Conservation (phyloP, 345 rosid species). For the Punica granatum region DNA sequence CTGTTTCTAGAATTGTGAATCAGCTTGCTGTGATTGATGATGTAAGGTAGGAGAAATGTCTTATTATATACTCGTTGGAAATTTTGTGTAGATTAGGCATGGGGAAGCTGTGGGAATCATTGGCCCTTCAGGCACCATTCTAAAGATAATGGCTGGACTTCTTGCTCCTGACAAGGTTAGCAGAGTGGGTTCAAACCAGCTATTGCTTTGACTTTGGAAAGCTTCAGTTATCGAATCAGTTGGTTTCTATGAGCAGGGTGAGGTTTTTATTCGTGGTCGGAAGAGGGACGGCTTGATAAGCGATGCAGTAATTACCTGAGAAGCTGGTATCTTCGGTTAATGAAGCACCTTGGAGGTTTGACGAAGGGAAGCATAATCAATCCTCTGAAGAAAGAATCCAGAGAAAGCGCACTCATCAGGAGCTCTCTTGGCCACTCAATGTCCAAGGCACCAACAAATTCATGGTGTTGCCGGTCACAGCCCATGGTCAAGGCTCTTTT, state of each 20-base stretch:
- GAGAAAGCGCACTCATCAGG: too few relatives aligned
- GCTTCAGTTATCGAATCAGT: neutral
- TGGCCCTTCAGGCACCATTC: slow-evolving; percentile 94
- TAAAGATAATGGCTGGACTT: slow-evolving; percentile 95
- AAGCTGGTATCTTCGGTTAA: too few relatives aligned
- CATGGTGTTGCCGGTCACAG: too few relatives aligned
- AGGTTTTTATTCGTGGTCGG: slow-evolving; percentile 74
- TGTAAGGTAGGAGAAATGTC: neutral
- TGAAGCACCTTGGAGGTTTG: too few relatives aligned
- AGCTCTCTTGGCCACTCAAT: too few relatives aligned
- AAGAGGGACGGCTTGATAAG: slow-evolving; percentile 75
- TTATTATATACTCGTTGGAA: neutral
- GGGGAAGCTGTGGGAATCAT: slow-evolving; percentile 99
- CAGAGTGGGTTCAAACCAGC: slow-evolving; percentile 6
- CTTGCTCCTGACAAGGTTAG: slow-evolving; percentile 95
- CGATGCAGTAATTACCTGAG: slow-evolving; percentile 63
- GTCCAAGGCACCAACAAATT: too few relatives aligned
- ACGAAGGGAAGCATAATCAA: too few relatives aligned
- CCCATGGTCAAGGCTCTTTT: too few relatives aligned
- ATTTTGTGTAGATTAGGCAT: slow-evolving; percentile 59
- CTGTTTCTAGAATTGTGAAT: neutral
- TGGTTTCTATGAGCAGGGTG: slow-evolving; percentile 51
- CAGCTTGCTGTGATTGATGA: neutral
- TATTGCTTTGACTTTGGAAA: neutral
- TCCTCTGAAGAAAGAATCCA: too few relatives aligned